phyloP scores from a whole-genome alignment of 1,284 basidiomycete genomes.

The Melanopsichium pennsylvanicum region DNA sequence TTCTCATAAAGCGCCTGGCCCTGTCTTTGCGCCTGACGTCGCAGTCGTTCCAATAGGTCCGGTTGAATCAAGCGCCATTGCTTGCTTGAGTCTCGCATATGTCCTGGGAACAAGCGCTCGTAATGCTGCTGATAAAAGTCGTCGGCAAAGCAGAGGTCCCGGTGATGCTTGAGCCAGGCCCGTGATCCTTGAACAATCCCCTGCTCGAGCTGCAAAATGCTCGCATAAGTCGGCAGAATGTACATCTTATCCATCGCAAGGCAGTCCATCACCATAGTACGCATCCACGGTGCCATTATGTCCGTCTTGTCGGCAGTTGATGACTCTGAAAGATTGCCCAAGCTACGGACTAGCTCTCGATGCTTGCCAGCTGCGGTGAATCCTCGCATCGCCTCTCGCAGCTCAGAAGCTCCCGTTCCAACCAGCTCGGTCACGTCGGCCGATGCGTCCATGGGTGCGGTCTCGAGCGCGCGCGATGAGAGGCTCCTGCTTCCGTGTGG shows the following conservation, averaged over 20 bases:
- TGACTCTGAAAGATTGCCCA: conserved; percentile 23
- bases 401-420: conserved; percentile 69
- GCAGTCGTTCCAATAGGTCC: conserved; percentile 14
- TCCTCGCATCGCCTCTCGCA: conserved; percentile 82
- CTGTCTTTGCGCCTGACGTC: conserved; percentile 8
- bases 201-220: conserved; percentile 10
- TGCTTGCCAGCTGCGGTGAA: conserved; percentile 77
- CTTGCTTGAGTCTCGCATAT: background rate
- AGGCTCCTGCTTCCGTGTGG: conserved; percentile 89
- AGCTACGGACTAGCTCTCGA: conserved; percentile 45
- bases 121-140: conserved; percentile 20
- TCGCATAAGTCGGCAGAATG: conserved; percentile 18
- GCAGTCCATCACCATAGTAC: conserved; percentile 82
- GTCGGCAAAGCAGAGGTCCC: conserved; percentile 28
- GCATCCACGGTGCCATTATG: conserved; percentile 72
- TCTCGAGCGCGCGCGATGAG: conserved; percentile 27
- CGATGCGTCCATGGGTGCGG: conserved; percentile 12
- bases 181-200: background rate
- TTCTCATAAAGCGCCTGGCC: conserved; percentile 6
- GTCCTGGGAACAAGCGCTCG: conserved; percentile 4
- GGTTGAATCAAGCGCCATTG: conserved; percentile 20
- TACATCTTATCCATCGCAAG: conserved; percentile 80
- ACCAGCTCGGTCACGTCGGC: conserved; percentile 7
- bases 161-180: conserved; percentile 7
- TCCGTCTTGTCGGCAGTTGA: background rate